These are phyloP conservation scores for Yarrowia galli DNA, from an alignment of 1,139 yeast genomes.

Conservation along the genomic window DNA sequence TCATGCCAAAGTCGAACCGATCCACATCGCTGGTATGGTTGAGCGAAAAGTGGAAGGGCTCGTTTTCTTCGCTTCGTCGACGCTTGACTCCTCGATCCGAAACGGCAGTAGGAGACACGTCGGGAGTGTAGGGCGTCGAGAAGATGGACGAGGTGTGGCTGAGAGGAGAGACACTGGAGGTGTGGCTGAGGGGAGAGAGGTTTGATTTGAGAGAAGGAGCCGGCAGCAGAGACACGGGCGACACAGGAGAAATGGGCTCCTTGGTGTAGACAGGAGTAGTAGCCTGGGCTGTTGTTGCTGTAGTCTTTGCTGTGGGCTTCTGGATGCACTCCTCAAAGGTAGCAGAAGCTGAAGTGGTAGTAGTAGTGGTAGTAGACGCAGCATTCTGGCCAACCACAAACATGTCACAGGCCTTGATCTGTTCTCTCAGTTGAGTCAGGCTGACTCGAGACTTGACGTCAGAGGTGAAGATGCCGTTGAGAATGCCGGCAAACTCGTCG, in stretches of 20 bases:
- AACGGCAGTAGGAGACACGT: slow-evolving; percentile 10
- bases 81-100: slow-evolving; percentile 25
- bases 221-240: slow-evolving; percentile 14
- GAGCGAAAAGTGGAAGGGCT: slow-evolving; percentile 21
- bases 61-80: slow-evolving; percentile 25
- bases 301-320: no score
- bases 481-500: slow-evolving; percentile 62
- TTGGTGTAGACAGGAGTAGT: neutral
- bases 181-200: slow-evolving; percentile 19
- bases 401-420: slow-evolving; percentile 44
- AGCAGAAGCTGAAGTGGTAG: no score
- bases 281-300: no score
- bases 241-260: neutral
- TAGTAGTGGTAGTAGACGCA: neutral
- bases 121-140: slow-evolving; percentile 30
- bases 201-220: slow-evolving; percentile 33
- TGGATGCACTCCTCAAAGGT: no score
- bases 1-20: slow-evolving; percentile 28
- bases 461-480: slow-evolving; percentile 59
- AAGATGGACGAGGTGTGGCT: slow-evolving; percentile 22
- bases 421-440: slow-evolving; percentile 55
- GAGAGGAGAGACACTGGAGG: slow-evolving; percentile 20
- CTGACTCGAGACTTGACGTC: slow-evolving; percentile 42
- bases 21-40: slow-evolving; percentile 30
- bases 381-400: slow-evolving; percentile 12